Evolutionary conservation across 371 early-diverging fungal genomes (phyloP), one percentile per base, ranked within the genome.

Genomic region (Circinella minor): DNA sequence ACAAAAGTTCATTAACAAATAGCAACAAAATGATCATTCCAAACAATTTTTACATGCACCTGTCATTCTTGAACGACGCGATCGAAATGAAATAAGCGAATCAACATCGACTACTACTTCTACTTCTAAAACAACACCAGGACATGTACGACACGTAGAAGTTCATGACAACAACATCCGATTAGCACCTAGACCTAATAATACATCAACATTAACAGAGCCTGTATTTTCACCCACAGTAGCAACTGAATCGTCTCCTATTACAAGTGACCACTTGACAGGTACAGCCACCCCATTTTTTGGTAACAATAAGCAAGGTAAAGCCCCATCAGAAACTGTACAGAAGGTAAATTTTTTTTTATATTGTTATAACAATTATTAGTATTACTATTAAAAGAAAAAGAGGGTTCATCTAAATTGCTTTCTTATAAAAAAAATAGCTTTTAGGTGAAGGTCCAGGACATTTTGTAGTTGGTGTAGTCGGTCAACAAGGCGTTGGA

Each of bases 381-480:
- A n/a, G n/a, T n/a, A n/a, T n/a, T n/a, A n/a, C n/a, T n/a, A n/a
- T n/a, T n/a, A n/a, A n/a, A n/a, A n/a, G n/a, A n/a, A n/a, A 27
- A 27, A 27, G 2, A 27, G 27, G 27, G 27, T 27, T 0, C 27
- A 27, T 27, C 27, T 27, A 27, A 27, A 27, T 27, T 13, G 54
- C 36, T 48, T 61, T 57, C 38, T 8, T 10, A 13, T 3, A 11
- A 4, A 39, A 4, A 39, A 39, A 1, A 43, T 18, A 88, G 88
- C 71, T 79, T 69, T 63, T 88, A n/a, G 78, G 80, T 11, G 93
- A 93, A 38, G 77, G 85, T 57, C 92, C 93, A n/a, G 93, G 92
- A 36, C 91, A 91, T 75, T 93, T 91, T 71, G 88, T 91, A 7
- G 85, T 93, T 36, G 93, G 94, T 13, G 85, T 91, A 27, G 62